These are phyloP conservation scores for Aspergillus awamori DNA, from an alignment of 2,329 filamentous ascomycete genomes.

Conservation along the genomic window DNA sequence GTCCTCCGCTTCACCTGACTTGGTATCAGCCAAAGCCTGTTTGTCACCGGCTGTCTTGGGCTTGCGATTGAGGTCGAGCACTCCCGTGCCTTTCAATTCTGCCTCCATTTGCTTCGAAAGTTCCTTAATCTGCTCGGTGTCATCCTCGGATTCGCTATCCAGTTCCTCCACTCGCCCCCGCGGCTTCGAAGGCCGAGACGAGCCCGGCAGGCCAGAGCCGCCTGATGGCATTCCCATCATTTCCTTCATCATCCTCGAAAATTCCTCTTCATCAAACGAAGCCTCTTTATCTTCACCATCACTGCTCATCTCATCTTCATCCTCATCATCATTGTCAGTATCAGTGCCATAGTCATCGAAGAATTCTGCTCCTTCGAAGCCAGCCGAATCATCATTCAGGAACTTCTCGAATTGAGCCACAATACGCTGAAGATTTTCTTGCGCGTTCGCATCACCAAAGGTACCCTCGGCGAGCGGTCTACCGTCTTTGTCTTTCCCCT, in stretches of 20 bases:
- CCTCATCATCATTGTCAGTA: constrained; percentile 56
- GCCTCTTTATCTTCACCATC: constrained; percentile 74
- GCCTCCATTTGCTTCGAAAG: constrained; percentile 51
- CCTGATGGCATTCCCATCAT: constrained; percentile 74
- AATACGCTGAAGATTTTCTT: constrained; percentile 76
- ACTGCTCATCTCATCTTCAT: constrained; percentile 58
- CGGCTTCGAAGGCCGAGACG: constrained; percentile 25
- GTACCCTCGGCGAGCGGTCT: constrained; percentile 28
- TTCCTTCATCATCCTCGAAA: constrained; percentile 84
- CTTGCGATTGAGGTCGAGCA: constrained; percentile 43
- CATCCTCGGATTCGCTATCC: constrained; percentile 55
- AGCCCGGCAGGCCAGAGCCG: constrained; percentile 32
- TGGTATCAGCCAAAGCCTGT: constrained; percentile 32
- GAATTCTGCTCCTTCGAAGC: constrained; percentile 74
- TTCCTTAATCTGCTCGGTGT: constrained; percentile 60
- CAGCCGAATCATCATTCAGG: constrained; percentile 80
- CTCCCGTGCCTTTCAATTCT: constrained; percentile 51
- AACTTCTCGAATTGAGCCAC: constrained; percentile 94
- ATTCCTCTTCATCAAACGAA: constrained; percentile 82
- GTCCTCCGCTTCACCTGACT: constrained; percentile 27
- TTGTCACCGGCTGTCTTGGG: constrained; percentile 22
- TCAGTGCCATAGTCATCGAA: constrained; percentile 70
- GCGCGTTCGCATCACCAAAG: constrained; percentile 50
- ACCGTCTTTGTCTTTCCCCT: constrained; percentile 45
- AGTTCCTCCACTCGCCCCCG: constrained; percentile 50